phyloP scores from a whole-genome alignment of 78 protist species.

The Dictyostelium firmibasis region DNA sequence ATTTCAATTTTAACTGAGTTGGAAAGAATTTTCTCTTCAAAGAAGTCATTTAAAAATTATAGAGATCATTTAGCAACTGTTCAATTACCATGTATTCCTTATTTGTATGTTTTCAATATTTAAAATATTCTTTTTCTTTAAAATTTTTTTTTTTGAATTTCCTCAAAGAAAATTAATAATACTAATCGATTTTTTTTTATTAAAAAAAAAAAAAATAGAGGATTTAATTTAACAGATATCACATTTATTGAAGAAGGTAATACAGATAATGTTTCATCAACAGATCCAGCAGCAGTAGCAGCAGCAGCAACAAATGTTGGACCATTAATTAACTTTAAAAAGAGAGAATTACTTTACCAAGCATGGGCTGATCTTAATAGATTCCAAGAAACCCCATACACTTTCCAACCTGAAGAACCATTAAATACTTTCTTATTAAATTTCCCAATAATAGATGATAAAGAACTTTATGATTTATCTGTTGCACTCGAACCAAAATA shows the following conservation, averaged over 20 bases:
- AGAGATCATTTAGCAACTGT: constrained; percentile 46
- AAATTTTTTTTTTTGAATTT: too few relatives aligned
- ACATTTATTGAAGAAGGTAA: constrained; percentile 84
- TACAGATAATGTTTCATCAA: constrained; percentile 4
- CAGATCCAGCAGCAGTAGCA: neutral
- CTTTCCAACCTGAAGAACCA: constrained; percentile 57
- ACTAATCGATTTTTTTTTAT: too few relatives aligned
- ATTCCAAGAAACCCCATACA: constrained; percentile 45
- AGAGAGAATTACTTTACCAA: constrained; percentile 71
- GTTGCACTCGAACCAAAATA: constrained; percentile 55
- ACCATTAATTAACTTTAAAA: constrained; percentile 75
- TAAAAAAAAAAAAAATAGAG: neutral
- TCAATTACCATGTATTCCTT: constrained; percentile 58
- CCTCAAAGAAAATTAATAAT: too few relatives aligned
- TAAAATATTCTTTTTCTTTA: too few relatives aligned
- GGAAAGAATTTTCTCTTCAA: constrained; percentile 63
- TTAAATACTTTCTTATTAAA: constrained; percentile 60
- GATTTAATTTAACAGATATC: constrained; percentile 72
- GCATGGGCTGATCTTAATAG: constrained; percentile 48
- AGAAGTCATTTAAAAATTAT: constrained; percentile 78
- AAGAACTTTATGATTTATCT: constrained; percentile 56
- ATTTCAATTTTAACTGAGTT: constrained; percentile 9
- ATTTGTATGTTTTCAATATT: constrained; percentile 24
- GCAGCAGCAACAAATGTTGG: neutral
- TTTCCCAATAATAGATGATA: constrained; percentile 66